Percentiles rank a stretch among this genome's conserved stretches.
These are phyloP conservation scores for Zychaea mexicana DNA, from an alignment of 371 early-diverging fungal genomes.

Conservation along the genomic window DNA sequence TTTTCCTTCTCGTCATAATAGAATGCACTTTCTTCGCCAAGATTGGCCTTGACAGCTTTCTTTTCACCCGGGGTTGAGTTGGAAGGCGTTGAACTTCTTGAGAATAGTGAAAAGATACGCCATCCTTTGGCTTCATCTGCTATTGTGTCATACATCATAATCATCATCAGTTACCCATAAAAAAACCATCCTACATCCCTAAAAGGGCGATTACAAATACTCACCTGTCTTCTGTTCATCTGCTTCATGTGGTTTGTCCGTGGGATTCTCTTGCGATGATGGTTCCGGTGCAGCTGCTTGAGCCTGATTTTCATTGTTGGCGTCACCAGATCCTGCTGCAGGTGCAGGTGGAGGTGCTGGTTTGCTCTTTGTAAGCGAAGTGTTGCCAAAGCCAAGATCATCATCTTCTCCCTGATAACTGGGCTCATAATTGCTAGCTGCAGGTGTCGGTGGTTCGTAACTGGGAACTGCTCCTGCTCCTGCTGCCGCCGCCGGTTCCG, in stretches of 20 bases:
- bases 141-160: neutral
- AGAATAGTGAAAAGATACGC: slow-evolving; percentile 54
- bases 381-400: slow-evolving; percentile 63
- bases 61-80: slow-evolving; percentile 33
- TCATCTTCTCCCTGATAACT: slow-evolving; percentile 26
- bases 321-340: slow-evolving; percentile 10
- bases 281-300: slow-evolving; percentile 6
- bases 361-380: slow-evolving; percentile 25
- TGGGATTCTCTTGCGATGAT: slow-evolving; percentile 7
- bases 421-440: slow-evolving; percentile 2
- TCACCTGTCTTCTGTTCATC: slow-evolving; percentile 25
- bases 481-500: neutral
- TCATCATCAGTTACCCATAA: slow-evolving; percentile 3
- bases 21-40: slow-evolving; percentile 69
- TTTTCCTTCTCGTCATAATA: slow-evolving; percentile 69
- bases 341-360: too few relatives aligned
- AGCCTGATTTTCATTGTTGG: slow-evolving; percentile 2
- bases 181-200: neutral
- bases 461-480: slow-evolving; percentile 9
- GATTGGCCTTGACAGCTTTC: slow-evolving; percentile 64
- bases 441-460: slow-evolving; percentile 18
- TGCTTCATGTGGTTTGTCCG: slow-evolving; percentile 6
- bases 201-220: neutral
- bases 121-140: slow-evolving; percentile 32
- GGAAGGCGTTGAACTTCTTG: slow-evolving; percentile 45